A percentile compares a stretch with the other conserved stretches of the same genome.
phyloP scores from a whole-genome alignment of 768 basidiomycete species.

The Leccinum fibrillosum region DNA sequence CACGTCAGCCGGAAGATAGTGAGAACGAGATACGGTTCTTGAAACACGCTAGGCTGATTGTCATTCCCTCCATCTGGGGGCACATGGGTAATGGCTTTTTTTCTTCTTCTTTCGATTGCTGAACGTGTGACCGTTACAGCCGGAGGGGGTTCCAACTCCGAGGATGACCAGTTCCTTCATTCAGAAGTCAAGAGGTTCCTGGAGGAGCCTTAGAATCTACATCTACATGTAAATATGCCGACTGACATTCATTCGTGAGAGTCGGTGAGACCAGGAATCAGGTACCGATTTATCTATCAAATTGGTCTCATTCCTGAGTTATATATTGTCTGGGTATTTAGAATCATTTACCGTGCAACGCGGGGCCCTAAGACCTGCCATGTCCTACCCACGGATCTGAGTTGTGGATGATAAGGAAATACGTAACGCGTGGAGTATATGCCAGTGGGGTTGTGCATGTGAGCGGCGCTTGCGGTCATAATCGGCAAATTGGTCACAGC shows the following conservation, averaged over 20 bases:
- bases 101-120: background rate
- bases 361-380: background rate
- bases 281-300: background rate
- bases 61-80: conserved; percentile 57
- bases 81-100: conserved; percentile 42
- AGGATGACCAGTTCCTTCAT: conserved; percentile 43
- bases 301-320: background rate
- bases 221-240: background rate
- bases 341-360: background rate
- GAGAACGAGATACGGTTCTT: conserved; percentile 43
- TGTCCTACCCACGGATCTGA: background rate
- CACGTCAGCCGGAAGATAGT: conserved; percentile 51
- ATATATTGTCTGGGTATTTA: background rate
- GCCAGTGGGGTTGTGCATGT: background rate
- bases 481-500: background rate
- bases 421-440: background rate
- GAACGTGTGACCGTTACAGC: conserved; percentile 27
- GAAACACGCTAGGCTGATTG: conserved; percentile 40
- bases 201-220: conserved; percentile 26
- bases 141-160: conserved; percentile 40
- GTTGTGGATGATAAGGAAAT: background rate
- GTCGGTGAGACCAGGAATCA: background rate
- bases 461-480: background rate
- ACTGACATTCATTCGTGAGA: background rate
- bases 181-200: conserved; percentile 45